Conservation (phyloP, 768 basidiomycete genomes). For the Roridomyces roridus region DNA sequence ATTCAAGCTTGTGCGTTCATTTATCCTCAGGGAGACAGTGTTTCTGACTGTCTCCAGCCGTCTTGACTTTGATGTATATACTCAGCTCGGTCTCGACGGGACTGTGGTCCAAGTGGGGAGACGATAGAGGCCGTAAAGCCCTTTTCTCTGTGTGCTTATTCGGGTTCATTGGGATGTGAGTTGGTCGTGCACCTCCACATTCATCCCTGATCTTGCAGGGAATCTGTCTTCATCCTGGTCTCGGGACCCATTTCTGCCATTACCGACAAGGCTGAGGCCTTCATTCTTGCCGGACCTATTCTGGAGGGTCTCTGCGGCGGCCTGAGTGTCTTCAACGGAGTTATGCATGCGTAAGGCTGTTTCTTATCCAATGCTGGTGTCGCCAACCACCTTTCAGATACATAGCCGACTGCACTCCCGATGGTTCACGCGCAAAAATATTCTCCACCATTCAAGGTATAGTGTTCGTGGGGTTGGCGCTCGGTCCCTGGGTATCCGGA, state of each 20-base stretch:
- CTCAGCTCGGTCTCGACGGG: conserved; percentile 85
- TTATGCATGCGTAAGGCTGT: conserved; percentile 69
- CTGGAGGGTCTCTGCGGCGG: conserved; percentile 85
- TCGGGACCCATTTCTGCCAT: conserved; percentile 61
- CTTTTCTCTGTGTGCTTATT: conserved; percentile 70
- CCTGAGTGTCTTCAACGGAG: conserved; percentile 63
- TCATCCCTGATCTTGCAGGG: conserved; percentile 65
- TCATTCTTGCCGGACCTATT: conserved; percentile 79
- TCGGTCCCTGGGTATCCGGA: conserved; percentile 80
- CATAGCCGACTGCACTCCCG: conserved; percentile 57
- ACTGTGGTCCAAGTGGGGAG: conserved; percentile 86
- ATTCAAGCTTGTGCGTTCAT: conserved; percentile 65
- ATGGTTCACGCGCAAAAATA: conserved; percentile 59
- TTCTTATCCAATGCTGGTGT: conserved; percentile 44
- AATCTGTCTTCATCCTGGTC: conserved; percentile 79
- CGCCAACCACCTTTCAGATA: conserved; percentile 44
- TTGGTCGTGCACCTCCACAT: conserved; percentile 21
- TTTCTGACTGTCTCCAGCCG: conserved; percentile 39
- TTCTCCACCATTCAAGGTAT: conserved; percentile 77
- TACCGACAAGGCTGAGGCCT: conserved; percentile 62
- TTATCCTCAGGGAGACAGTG: conserved; percentile 5
- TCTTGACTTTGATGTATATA: conserved; percentile 78
- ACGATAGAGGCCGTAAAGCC: conserved; percentile 75
- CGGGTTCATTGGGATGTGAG: conserved; percentile 78
- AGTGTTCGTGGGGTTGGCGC: conserved; percentile 76